These are phyloP conservation scores for Podaxis sp. DNA, from an alignment of 768 basidiomycete species.

Conservation along the genomic window DNA sequence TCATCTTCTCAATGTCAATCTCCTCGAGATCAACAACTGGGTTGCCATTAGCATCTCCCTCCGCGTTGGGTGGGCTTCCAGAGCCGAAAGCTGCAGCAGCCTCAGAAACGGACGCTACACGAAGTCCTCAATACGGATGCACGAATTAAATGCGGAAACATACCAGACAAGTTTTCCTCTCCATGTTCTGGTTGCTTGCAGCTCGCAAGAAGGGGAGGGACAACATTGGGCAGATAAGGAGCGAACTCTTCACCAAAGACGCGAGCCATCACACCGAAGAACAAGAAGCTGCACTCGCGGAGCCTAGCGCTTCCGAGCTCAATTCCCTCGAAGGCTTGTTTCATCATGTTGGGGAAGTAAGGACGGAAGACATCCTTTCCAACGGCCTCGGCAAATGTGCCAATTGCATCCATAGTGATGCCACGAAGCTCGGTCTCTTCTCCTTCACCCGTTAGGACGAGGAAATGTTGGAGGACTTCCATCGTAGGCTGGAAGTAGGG, in stretches of 20 bases:
- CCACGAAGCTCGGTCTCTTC: slow-evolving; percentile 95
- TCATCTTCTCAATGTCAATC: slow-evolving; percentile 80
- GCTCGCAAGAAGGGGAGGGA: slow-evolving; percentile 82
- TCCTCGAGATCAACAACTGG: slow-evolving; percentile 72
- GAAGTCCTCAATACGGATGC: background rate
- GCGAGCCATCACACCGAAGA: slow-evolving; percentile 98
- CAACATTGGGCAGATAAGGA: slow-evolving; percentile 78
- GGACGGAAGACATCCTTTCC: slow-evolving; percentile 93
- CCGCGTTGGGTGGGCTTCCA: slow-evolving; percentile 68
- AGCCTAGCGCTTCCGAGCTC: slow-evolving; percentile 84
- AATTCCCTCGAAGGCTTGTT: slow-evolving; percentile 87
- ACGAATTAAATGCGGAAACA: slow-evolving; percentile 21
- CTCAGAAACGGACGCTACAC: slow-evolving; percentile 51
- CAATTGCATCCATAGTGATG: slow-evolving; percentile 98
- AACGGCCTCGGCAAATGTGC: slow-evolving; percentile 96
- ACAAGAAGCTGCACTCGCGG: slow-evolving; percentile 94
- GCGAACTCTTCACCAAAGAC: slow-evolving; percentile 96
- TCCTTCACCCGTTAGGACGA: slow-evolving; percentile 80
- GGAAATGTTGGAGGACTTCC: slow-evolving; percentile 84
- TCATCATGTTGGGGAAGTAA: slow-evolving; percentile 96
- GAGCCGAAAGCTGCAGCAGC: slow-evolving; percentile 66
- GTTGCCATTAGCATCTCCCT: slow-evolving; percentile 53
- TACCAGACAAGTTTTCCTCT: slow-evolving; percentile 51
- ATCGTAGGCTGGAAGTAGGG: slow-evolving; percentile 96
- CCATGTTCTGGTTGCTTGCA: slow-evolving; percentile 83